A percentile compares a stretch with the other conserved stretches of the same genome.
These are phyloP conservation scores for Sapria himalayana DNA, from an alignment of 345 rosid genomes.

Conservation along the genomic window DNA sequence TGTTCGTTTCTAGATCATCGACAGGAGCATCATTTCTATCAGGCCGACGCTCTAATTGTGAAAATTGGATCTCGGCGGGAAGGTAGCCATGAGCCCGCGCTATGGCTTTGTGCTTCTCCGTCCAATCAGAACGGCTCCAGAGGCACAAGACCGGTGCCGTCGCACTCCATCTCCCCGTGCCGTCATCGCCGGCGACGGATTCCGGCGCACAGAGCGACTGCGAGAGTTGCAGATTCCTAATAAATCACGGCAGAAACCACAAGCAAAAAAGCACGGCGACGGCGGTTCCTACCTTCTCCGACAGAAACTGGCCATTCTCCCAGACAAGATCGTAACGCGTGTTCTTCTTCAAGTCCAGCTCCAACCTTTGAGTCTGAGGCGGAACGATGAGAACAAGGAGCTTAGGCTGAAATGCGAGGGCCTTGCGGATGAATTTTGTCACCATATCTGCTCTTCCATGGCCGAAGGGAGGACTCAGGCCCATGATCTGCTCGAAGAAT, in stretches of 20 bases:
- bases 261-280: not conserved
- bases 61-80: too few relatives aligned
- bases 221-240: slow-evolving; percentile 4
- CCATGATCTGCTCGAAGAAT: slow-evolving; percentile 46
- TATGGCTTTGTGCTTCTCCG: slow-evolving; percentile 27
- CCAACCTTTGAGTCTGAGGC: slow-evolving; percentile 57
- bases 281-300: slow-evolving; percentile 47
- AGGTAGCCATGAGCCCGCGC: slow-evolving; percentile 42
- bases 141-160: slow-evolving; percentile 57
- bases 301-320: slow-evolving; percentile 40
- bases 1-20: too few relatives aligned
- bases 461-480: slow-evolving; percentile 96
- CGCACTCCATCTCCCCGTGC: slow-evolving; percentile 57
- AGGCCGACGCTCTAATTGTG: too few relatives aligned
- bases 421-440: slow-evolving; percentile 55
- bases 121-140: slow-evolving; percentile 69
- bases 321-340: slow-evolving; percentile 49
- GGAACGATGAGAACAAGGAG: slow-evolving; percentile 83
- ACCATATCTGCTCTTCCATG: slow-evolving; percentile 51
- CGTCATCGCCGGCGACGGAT: slow-evolving; percentile 43
- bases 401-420: slow-evolving; percentile 79
- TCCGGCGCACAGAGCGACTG: slow-evolving; percentile 97
- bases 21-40: too few relatives aligned
- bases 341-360: slow-evolving; percentile 19
- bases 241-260: slow-evolving; percentile 5